Base-by-base conservation (phyloP, 768 basidiomycete genomes). In the Mrakia gelida region DNA sequence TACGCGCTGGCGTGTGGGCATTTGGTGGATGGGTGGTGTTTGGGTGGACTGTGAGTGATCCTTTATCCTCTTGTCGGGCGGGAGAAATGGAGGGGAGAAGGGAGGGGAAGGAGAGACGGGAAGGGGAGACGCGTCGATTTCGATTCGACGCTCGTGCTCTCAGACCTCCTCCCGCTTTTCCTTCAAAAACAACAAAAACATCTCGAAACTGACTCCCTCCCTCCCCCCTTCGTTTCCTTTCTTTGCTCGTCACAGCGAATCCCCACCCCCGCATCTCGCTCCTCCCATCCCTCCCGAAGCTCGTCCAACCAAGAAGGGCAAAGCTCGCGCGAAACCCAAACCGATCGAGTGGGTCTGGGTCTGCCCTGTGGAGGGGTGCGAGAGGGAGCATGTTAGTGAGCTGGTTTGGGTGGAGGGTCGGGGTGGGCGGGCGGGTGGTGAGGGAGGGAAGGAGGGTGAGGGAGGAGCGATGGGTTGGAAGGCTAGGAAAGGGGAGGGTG, bases 21-120 rank as follows among this genome's bases (percentile, higher is more conserved):
- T n/a, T 30, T 70, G 38, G 67, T 70, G 23, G 67, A 70, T 43
- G 67, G 67, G 41, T 70, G 67, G 67, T 70, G 67, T n/a, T 41
- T 70, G 32, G 11, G 3, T 8, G 10, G 38, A 41, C 67, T 70
- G 67, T 70, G 41, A n/a, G 67, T 70, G 32, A 15, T 21, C 1
- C 41, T 43, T 45, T 70, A 18, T 7, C 26, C 9, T 21, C 2
- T 6, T 41, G 34, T 65, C 26, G 28, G 32, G 18, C 2, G 45
- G 15, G 45, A 49, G 45, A 15, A 13, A 49, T 2, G 15, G 45
- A 49, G 45, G 45, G 45, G 15, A 11, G 41, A 43, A 49, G 45
- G 15, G 45, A 49, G 15, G 45, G 45, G 15, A 16, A 13, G 15
- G 15, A 49, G n/a, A n/a, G n/a, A n/a, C n/a, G n/a, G 15, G 45